A percentile compares a stretch with the other conserved stretches of the same genome.
Conservation (phyloP, 169 alveolate genomes). For the Cryptosporidium bovis region DNA sequence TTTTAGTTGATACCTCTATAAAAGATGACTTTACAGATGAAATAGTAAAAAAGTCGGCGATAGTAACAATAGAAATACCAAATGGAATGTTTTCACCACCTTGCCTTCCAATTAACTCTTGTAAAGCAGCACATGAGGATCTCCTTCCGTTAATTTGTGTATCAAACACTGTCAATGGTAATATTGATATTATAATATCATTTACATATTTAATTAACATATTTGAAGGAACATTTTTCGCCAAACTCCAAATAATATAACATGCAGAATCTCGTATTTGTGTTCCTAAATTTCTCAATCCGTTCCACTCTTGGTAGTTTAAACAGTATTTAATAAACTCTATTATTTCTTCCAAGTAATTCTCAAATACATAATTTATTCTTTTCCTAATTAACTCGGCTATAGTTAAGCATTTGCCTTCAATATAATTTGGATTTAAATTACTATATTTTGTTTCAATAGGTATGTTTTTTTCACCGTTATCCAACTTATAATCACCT, state of each 20-base stretch:
- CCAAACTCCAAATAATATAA: slow-evolving; percentile 77
- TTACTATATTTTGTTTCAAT: not conserved
- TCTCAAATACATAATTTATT: slow-evolving; percentile 15
- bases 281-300: slow-evolving; percentile 60
- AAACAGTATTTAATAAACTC: slow-evolving; percentile 49
- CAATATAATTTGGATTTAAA: slow-evolving; percentile 21
- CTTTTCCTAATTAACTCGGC: slow-evolving; percentile 77
- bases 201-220: not conserved
- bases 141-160: slow-evolving; percentile 75
- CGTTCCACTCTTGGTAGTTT: slow-evolving; percentile 51
- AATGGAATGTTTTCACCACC: slow-evolving; percentile 71
- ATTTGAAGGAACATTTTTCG: slow-evolving; percentile 58
- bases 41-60: slow-evolving; percentile 71
- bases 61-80: slow-evolving; percentile 73
- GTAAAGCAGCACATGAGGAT: slow-evolving; percentile 78
- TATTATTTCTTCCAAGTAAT: slow-evolving; percentile 29
- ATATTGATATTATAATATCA: slow-evolving; percentile 30
- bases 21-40: slow-evolving; percentile 50
- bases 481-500: not conserved
- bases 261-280: slow-evolving; percentile 79
- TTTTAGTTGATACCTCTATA: slow-evolving; percentile 44
- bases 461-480: not conserved
- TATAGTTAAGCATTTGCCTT: slow-evolving; percentile 76
- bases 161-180: slow-evolving; percentile 75
- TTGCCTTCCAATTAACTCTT: slow-evolving; percentile 77